These are phyloP conservation scores for Oryza glaberrima DNA, from an alignment of 176 grass and related monocot species.

Conservation along the genomic window DNA sequence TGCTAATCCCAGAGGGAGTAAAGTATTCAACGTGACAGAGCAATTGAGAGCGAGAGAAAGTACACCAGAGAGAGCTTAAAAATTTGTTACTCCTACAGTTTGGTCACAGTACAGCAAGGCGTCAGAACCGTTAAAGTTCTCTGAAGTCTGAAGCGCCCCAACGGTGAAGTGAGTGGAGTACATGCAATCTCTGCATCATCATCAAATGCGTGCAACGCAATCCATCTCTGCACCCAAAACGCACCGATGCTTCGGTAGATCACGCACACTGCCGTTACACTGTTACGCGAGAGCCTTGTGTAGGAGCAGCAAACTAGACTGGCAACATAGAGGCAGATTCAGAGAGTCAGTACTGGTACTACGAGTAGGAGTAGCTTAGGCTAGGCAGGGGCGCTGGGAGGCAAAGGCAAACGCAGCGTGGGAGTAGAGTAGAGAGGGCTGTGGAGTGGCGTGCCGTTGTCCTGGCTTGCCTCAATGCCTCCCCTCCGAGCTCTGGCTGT, in stretches of 20 bases:
- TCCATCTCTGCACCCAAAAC: conserved; percentile 20
- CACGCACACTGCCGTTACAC: not conserved
- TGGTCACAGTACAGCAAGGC: not conserved
- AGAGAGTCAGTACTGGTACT: not conserved
- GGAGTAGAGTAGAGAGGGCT: not conserved
- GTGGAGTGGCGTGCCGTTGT: not conserved
- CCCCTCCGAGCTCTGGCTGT: conserved; percentile 31
- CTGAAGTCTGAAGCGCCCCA: conserved; percentile 15
- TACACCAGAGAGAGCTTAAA: not conserved
- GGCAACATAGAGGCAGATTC: not conserved
- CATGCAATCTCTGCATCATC: not conserved
- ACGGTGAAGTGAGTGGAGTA: not conserved
- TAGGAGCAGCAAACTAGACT: not conserved
- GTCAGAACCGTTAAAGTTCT: not conserved
- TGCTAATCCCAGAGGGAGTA: not conserved
- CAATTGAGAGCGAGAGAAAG: not conserved
- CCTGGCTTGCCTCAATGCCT: not conserved
- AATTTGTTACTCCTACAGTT: not conserved
- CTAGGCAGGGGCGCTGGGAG: not conserved
- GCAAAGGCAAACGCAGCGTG: not conserved
- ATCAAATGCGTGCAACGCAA: conserved; percentile 28
- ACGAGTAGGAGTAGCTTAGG: not conserved
- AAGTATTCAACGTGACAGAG: not conserved
- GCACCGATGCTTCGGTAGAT: not conserved
- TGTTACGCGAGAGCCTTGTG: not conserved